phyloP scores from a whole-genome alignment of 192 early-diverging fungal genomes.

The Gryganskiella cystojenkinii region DNA sequence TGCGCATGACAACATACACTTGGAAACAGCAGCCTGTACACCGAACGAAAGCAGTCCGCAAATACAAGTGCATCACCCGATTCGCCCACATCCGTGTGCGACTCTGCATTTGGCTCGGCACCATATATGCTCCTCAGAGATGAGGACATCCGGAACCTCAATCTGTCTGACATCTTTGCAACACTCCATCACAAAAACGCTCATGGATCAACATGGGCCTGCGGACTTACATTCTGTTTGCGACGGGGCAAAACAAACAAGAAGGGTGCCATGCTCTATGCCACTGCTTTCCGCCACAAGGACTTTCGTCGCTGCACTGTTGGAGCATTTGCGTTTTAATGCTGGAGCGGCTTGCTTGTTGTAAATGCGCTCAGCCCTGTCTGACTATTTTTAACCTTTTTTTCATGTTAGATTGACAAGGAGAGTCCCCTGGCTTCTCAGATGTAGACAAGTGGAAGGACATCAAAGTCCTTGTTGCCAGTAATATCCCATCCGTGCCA shows the following conservation, averaged over 20 bases:
- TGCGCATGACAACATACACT: neutral
- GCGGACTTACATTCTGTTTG: conserved; percentile 24
- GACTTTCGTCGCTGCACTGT: conserved; percentile 27
- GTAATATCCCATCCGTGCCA: neutral
- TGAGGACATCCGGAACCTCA: conserved; percentile 33
- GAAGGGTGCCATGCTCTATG: conserved; percentile 16
- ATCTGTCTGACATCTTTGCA: conserved; percentile 17
- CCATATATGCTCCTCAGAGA: conserved; percentile 35
- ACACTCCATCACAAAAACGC: neutral
- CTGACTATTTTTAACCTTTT: neutral
- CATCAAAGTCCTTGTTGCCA: conserved; percentile 15
- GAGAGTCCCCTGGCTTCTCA: conserved; percentile 18
- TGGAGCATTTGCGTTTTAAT: conserved; percentile 34
- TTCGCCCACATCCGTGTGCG: conserved; percentile 26
- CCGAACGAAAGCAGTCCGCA: conserved; percentile 13
- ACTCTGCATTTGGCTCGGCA: conserved; percentile 29
- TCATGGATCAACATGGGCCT: conserved; percentile 13
- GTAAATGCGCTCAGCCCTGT: neutral
- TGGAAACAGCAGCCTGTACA: conserved; percentile 8
- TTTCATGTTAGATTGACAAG: conserved; percentile 8
- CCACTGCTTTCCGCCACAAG: conserved; percentile 29
- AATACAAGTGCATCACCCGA: conserved; percentile 1
- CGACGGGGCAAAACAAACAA: conserved; percentile 31
- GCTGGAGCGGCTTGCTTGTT: conserved; percentile 15
- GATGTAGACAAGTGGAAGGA: conserved; percentile 15